Conservation (phyloP, 1,284 basidiomycete genomes). For the Austroboletus novae-zelandiae region DNA sequence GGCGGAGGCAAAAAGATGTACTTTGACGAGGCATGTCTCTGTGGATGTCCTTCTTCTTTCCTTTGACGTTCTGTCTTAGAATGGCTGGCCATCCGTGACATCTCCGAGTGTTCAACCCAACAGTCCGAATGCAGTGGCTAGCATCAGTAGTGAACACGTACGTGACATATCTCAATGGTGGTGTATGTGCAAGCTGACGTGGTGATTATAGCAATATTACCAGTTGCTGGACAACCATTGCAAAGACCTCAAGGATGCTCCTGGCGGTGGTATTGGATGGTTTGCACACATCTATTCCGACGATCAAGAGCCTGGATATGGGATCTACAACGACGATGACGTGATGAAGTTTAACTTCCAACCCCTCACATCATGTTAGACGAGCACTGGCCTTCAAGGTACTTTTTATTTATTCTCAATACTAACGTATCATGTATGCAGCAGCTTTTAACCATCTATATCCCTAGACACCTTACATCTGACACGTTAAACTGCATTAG, state of each 20-base stretch:
- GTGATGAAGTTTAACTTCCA: conserved; percentile 55
- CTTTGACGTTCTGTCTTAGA: conserved; percentile 38
- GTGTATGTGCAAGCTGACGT: conserved; percentile 17
- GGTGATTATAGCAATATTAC: conserved; percentile 42
- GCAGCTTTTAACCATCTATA: no score
- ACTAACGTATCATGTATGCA: no score
- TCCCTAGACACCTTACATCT: no score
- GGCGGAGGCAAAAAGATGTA: conserved; percentile 71
- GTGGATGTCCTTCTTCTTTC: not conserved
- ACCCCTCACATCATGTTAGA: conserved; percentile 46
- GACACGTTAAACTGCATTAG: no score
- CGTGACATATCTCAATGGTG: not conserved
- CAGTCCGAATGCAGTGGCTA: conserved; percentile 47
- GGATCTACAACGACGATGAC: conserved; percentile 51
- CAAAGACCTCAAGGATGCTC: conserved; percentile 52
- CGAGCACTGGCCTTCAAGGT: no score
- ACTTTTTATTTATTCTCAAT: no score
- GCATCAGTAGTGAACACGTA: conserved; percentile 58
- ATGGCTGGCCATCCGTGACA: conserved; percentile 69
- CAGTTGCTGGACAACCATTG: conserved; percentile 66
- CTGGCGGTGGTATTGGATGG: conserved; percentile 66
- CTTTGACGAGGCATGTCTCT: conserved; percentile 52
- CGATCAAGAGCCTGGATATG: conserved; percentile 63
- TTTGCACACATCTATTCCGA: conserved; percentile 78
- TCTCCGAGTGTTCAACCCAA: conserved; percentile 61